Conservation (phyloP, 306 rosid genomes). For the Leucaena leucocephala region DNA sequence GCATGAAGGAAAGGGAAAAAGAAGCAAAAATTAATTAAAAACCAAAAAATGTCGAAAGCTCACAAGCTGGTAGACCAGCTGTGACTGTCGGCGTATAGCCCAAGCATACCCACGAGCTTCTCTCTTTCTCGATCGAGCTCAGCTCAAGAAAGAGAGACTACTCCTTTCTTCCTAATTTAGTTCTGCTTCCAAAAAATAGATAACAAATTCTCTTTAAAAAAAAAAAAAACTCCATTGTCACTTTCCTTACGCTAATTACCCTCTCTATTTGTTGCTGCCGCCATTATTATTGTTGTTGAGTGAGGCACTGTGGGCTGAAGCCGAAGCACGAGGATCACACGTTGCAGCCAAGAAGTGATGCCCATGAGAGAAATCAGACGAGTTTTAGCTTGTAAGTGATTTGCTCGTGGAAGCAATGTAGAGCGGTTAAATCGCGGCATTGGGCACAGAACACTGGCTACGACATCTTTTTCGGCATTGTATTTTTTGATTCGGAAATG, state of each 20-base stretch:
- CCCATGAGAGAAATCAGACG: slow-evolving; percentile 1
- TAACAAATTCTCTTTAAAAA: slow-evolving; percentile 27
- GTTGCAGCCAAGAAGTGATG: not conserved
- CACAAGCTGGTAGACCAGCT: slow-evolving; percentile 56
- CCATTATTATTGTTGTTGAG: slow-evolving; percentile 6
- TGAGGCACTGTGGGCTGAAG: slow-evolving; percentile 25
- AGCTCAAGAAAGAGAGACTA: slow-evolving; percentile 20
- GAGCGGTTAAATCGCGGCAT: slow-evolving; percentile 29
- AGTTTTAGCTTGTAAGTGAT: slow-evolving; percentile 7
- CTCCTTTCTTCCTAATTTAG: slow-evolving; percentile 27
- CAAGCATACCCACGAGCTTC: slow-evolving; percentile 52
- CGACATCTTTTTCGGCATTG: not conserved
- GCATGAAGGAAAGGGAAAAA: slow-evolving; percentile 14
- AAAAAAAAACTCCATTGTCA: slow-evolving; percentile 23
- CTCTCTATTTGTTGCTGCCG: slow-evolving; percentile 27
- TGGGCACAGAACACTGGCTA: slow-evolving; percentile 22
- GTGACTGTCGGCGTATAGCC: slow-evolving; percentile 56
- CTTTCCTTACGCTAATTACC: slow-evolving; percentile 9
- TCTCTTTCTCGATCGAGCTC: slow-evolving; percentile 40
- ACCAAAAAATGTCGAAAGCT: slow-evolving; percentile 30
- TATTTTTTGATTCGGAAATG: slow-evolving; percentile 12
- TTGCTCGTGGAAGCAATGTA: slow-evolving; percentile 43
- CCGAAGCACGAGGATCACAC: slow-evolving; percentile 1
- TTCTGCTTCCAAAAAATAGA: slow-evolving; percentile 25
- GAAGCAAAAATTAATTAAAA: slow-evolving; percentile 3